These are phyloP conservation scores for Ascochyta rabiei DNA, from an alignment of 2,329 filamentous ascomycete genomes.

Conservation along the genomic window DNA sequence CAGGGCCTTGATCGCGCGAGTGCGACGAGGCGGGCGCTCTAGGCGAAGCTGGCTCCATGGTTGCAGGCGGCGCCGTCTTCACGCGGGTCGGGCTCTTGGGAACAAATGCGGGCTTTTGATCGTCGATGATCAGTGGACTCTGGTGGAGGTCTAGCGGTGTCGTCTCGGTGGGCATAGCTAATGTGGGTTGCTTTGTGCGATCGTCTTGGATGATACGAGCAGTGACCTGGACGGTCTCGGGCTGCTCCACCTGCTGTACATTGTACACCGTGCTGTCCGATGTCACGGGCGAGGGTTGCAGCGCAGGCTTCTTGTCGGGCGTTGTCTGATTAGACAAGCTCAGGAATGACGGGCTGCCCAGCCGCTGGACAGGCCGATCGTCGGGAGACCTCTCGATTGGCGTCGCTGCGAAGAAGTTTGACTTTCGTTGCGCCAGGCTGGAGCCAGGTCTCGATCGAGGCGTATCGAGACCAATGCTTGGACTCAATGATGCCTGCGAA, in stretches of 20 bases:
- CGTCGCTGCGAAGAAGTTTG: slow-evolving; percentile 46
- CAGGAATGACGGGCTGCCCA: slow-evolving; percentile 39
- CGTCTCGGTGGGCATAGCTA: slow-evolving; percentile 57
- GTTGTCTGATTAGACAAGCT: slow-evolving; percentile 35
- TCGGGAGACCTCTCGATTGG: slow-evolving; percentile 35
- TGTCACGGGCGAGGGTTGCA: slow-evolving; percentile 14
- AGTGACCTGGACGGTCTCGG: slow-evolving; percentile 86
- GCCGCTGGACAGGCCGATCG: slow-evolving; percentile 33
- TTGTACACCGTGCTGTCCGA: slow-evolving; percentile 48
- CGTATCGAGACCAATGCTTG: slow-evolving; percentile 5
- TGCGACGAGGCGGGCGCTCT: slow-evolving; percentile 39
- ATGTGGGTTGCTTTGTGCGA: slow-evolving; percentile 36
- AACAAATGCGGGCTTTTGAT: slow-evolving; percentile 53
- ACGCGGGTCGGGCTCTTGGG: slow-evolving; percentile 34
- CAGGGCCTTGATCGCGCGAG: slow-evolving; percentile 37
- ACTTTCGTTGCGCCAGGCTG: slow-evolving; percentile 46
- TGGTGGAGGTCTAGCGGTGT: slow-evolving; percentile 58
- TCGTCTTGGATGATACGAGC: slow-evolving; percentile 79
- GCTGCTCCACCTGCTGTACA: slow-evolving; percentile 50
- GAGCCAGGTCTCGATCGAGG: slow-evolving; percentile 27
- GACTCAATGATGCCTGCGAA: slow-evolving; percentile 36
- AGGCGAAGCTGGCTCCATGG: slow-evolving; percentile 38
- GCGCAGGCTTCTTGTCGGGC: slow-evolving; percentile 32
- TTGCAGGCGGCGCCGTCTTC: slow-evolving; percentile 24
- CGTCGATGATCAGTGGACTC: slow-evolving; percentile 68